Conservation (phyloP, 345 rosid genomes). For the Ceriops decandra region DNA sequence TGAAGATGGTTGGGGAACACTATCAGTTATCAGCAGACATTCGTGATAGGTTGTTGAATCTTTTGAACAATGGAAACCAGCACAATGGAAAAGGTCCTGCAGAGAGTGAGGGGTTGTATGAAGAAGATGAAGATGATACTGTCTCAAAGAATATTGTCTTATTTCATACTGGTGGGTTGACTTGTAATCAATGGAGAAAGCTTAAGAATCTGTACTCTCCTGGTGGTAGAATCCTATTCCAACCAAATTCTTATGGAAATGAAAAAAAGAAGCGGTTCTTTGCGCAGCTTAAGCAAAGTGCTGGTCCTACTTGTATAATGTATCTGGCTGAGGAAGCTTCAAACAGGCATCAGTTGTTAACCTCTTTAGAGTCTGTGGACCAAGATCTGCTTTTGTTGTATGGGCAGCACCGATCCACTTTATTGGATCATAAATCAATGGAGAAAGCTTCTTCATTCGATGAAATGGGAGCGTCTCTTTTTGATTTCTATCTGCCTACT, state of each 20-base stretch:
- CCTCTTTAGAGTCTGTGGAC: background rate
- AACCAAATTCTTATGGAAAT: background rate
- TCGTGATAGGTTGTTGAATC: background rate
- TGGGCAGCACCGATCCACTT: background rate
- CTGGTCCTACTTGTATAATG: constrained; percentile 1
- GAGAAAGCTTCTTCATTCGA: background rate
- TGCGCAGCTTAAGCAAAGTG: background rate
- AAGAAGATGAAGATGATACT: constrained; percentile 11
- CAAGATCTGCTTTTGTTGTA: constrained; percentile 2
- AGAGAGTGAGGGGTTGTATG: background rate
- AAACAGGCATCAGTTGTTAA: background rate
- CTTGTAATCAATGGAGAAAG: constrained; percentile 1
- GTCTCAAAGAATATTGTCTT: background rate
- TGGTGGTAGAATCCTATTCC: background rate
- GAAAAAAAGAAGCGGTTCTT: background rate
- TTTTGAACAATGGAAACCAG: too few relatives aligned
- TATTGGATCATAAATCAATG: background rate
- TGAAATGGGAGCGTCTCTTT: background rate
- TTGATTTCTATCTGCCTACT: background rate
- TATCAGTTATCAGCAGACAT: background rate
- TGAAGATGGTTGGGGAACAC: constrained; percentile 10
- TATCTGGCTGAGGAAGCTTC: background rate
- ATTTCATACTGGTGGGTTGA: constrained; percentile 5
- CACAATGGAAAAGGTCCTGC: background rate
- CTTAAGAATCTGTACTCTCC: constrained; percentile 1